phyloP scores from a whole-genome alignment of 257 asterid species.

The Solanum megistacrolobum region DNA sequence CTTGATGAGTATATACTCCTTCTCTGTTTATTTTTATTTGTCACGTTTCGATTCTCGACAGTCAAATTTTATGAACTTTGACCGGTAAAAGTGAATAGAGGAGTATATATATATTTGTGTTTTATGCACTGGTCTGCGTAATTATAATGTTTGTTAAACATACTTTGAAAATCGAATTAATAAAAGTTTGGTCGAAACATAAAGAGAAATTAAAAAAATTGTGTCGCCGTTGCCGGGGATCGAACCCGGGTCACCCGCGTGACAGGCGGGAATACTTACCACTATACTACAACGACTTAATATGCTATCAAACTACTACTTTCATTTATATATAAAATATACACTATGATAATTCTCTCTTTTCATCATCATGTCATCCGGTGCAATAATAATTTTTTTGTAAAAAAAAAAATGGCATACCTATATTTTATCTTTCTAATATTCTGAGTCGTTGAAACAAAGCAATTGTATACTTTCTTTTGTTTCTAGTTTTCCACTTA shows the following conservation, averaged over 20 bases:
- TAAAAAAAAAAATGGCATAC: background rate
- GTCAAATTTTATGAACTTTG: background rate
- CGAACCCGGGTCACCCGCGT: constrained; percentile 99
- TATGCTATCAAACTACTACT: background rate
- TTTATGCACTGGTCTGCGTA: too few relatives aligned
- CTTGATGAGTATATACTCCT: background rate
- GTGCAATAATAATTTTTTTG: background rate
- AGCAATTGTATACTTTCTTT: background rate
- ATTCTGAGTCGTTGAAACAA: background rate
- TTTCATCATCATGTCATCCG: background rate
- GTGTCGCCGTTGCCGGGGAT: constrained; percentile 86
- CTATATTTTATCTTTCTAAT: background rate
- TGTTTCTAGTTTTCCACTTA: too few relatives aligned
- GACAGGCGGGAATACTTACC: constrained; percentile 98
- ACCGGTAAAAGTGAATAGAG: too few relatives aligned
- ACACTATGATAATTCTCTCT: too few relatives aligned
- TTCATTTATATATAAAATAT: accelerated
- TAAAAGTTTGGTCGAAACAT: background rate
- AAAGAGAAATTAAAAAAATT: too few relatives aligned
- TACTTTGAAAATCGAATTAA: background rate
- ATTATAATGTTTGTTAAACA: background rate
- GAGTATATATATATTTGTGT: too few relatives aligned
- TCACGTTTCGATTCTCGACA: too few relatives aligned
- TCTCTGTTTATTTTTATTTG: too few relatives aligned
- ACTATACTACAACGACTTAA: constrained; percentile 72